phyloP scores from a whole-genome alignment of 164 flowering plant species.

The Vitis labrusca region DNA sequence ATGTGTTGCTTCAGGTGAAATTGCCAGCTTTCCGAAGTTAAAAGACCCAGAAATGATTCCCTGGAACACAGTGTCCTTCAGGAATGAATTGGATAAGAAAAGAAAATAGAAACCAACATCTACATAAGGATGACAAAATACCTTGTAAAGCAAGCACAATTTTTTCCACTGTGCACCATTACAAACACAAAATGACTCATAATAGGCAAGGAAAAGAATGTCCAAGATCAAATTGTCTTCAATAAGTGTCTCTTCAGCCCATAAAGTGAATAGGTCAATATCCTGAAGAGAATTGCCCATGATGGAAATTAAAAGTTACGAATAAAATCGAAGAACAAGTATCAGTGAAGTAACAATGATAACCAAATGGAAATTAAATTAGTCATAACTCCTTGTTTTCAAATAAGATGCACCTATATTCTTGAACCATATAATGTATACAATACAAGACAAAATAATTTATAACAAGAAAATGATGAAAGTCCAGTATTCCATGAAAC shows the following conservation, averaged over 20 bases:
- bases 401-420: background rate
- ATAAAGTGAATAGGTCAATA: constrained; percentile 72
- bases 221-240: constrained; percentile 85
- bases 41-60: constrained; percentile 57
- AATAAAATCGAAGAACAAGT: background rate
- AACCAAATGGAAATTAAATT: background rate
- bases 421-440: background rate
- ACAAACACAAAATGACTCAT: constrained; percentile 74
- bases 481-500: no score
- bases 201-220: constrained; percentile 79
- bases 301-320: background rate
- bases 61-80: constrained; percentile 34
- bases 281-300: constrained; percentile 42
- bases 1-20: constrained; percentile 61
- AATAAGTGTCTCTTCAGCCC: constrained; percentile 90
- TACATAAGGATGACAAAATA: constrained; percentile 20
- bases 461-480: background rate
- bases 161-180: constrained; percentile 69
- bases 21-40: constrained; percentile 63
- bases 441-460: background rate
- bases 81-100: constrained; percentile 11
- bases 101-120: background rate
- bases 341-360: background rate
- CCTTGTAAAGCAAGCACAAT: constrained; percentile 76
- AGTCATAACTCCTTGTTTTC: background rate